Conservation (phyloP, 2,329 filamentous ascomycete species). For the Penicillium sp. region DNA sequence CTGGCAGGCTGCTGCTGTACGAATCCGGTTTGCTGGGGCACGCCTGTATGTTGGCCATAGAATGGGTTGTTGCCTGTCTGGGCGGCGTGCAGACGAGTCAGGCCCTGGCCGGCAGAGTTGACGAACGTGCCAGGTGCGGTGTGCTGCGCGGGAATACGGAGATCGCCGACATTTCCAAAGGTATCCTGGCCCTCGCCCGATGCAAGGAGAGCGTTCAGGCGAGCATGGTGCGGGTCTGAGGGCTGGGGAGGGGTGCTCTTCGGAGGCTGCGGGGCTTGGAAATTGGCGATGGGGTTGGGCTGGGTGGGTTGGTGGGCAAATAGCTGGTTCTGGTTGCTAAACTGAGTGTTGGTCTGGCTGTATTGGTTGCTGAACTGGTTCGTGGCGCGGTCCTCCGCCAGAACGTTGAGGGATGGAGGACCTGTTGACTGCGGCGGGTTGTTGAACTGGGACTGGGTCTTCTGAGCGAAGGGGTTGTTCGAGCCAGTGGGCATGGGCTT, state of each 20-base stretch:
- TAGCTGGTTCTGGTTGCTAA: constrained; percentile 40
- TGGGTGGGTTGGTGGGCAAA: constrained; percentile 33
- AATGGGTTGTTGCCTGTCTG: constrained; percentile 86
- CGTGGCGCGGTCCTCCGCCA: constrained; percentile 81
- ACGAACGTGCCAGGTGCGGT: constrained; percentile 94
- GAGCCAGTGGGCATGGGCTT: constrained; percentile 86
- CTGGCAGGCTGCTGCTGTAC: constrained; percentile 47
- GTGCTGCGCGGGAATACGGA: constrained; percentile 93
- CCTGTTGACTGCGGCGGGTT: constrained; percentile 46
- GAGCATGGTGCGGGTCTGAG: constrained; percentile 59
- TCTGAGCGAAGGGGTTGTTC: constrained; percentile 89
- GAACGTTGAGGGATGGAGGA: constrained; percentile 66
- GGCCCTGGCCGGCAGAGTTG: constrained; percentile 84
- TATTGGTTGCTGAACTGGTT: constrained; percentile 49
- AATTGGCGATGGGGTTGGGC: constrained; percentile 37
- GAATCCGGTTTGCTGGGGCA: constrained; percentile 45
- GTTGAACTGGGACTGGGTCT: constrained; percentile 54
- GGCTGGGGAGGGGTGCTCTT: constrained; percentile 31
- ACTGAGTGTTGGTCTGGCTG: constrained; percentile 13
- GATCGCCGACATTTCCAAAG: constrained; percentile 92
- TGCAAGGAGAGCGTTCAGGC: constrained; percentile 79
- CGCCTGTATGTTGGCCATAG: constrained; percentile 70
- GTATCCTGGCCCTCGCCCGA: constrained; percentile 92
- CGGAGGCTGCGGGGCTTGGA: constrained; percentile 31
- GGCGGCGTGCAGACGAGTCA: constrained; percentile 63